Evolutionary conservation across 2,329 filamentous ascomycete species (phyloP).

Genomic region (Colletotrichum sp.): DNA sequence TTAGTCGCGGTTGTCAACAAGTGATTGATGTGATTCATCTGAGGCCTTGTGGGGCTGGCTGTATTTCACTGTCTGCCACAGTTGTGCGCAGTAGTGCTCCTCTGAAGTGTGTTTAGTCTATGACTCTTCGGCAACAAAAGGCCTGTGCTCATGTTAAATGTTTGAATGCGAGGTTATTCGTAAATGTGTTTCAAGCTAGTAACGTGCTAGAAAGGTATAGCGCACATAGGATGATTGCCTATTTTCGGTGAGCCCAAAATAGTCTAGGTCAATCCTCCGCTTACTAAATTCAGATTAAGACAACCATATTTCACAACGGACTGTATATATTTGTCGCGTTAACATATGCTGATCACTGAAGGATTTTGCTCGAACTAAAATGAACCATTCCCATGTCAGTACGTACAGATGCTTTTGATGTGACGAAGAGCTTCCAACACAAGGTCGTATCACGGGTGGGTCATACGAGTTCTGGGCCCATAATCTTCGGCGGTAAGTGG

Average conservation of each 20-base stretch:
- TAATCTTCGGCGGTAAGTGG: background rate
- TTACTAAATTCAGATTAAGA: background rate
- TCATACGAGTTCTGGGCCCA: background rate
- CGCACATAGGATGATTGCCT: background rate
- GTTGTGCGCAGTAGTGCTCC: background rate
- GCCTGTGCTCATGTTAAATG: background rate
- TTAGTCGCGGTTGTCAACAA: background rate
- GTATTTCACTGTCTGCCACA: background rate
- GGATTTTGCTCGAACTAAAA: background rate
- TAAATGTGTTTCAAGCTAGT: background rate
- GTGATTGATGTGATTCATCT: background rate
- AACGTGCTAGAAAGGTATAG: background rate
- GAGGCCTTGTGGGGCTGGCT: background rate
- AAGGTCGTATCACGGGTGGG: background rate
- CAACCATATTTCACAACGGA: background rate
- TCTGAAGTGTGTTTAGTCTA: background rate
- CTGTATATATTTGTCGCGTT: background rate
- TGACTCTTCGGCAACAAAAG: background rate
- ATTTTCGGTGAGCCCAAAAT: background rate
- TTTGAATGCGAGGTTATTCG: background rate
- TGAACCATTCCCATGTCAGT: background rate
- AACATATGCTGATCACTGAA: background rate
- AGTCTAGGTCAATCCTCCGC: background rate
- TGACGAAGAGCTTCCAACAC: background rate
- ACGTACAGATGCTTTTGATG: background rate